Percentiles rank a stretch among this genome's conserved stretches.
Evolutionary conservation across 768 basidiomycete genomes (phyloP).

Genomic region (Sarcomyxa edulis): DNA sequence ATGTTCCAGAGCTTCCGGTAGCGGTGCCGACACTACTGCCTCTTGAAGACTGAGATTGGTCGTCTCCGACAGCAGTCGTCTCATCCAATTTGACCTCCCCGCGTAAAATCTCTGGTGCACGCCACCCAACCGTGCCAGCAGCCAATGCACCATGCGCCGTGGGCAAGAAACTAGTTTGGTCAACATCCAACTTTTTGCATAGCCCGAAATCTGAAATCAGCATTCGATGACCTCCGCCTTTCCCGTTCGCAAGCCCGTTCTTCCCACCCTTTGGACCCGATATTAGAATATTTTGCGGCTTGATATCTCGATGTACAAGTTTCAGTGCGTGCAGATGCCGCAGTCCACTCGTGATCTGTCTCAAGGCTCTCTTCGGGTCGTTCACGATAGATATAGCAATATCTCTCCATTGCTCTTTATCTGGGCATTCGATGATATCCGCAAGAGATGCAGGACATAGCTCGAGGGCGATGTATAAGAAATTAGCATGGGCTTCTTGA

Average conservation of each 20-base stretch:
- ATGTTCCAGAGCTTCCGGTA: conserved; percentile 26
- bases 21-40: conserved; percentile 62
- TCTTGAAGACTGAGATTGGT: conserved; percentile 60
- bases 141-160: conserved; percentile 86
- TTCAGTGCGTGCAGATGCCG: conserved; percentile 90
- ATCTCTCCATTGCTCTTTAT: conserved; percentile 63
- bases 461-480: conserved; percentile 97
- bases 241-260: conserved; percentile 31
- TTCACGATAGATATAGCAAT: conserved; percentile 64
- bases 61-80: conserved; percentile 48
- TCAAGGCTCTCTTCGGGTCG: conserved; percentile 83
- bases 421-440: conserved; percentile 78
- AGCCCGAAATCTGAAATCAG: conserved; percentile 96
- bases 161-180: conserved; percentile 94
- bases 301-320: conserved; percentile 97
- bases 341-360: conserved; percentile 83
- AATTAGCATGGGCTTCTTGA: conserved; percentile 89
- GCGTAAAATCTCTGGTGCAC: conserved; percentile 92
- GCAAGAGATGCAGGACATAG: conserved; percentile 88
- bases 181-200: conserved; percentile 90
- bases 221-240: conserved; percentile 59
- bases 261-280: conserved; percentile 55
- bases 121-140: conserved; percentile 95
- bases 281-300: conserved; percentile 95
- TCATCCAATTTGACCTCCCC: conserved; percentile 95